A percentile compares a stretch with the other conserved stretches of the same genome.
phyloP scores from a whole-genome alignment of 768 basidiomycete genomes.

The Leccinum uliginosum region DNA sequence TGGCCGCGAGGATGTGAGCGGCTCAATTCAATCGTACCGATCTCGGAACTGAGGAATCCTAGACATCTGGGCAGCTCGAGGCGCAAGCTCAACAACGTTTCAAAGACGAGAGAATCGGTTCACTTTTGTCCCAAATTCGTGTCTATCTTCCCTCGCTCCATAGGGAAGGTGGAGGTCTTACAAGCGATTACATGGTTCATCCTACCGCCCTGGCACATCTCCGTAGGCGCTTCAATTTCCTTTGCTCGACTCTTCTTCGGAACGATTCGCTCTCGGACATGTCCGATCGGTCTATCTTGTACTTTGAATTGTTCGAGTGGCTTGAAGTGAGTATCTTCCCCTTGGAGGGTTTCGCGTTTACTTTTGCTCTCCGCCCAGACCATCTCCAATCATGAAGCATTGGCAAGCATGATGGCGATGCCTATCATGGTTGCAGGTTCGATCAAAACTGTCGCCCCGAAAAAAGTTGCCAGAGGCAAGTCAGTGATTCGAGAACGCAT shows the following conservation, averaged over 20 bases:
- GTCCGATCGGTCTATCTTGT: constrained; percentile 81
- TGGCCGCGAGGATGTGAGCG: constrained; percentile 77
- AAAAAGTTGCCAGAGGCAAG: constrained; percentile 42
- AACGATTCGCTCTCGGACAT: constrained; percentile 94
- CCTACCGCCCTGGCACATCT: constrained; percentile 91
- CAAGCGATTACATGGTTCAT: constrained; percentile 90
- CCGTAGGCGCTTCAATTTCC: constrained; percentile 83
- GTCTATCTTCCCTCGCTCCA: constrained; percentile 79
- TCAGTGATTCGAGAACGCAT: constrained; percentile 70
- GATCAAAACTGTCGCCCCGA: constrained; percentile 58
- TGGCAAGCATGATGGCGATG: constrained; percentile 97
- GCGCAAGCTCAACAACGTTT: constrained; percentile 67
- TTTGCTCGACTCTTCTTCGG: constrained; percentile 79
- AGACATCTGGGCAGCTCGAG: constrained; percentile 80
- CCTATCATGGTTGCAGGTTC: constrained; percentile 86
- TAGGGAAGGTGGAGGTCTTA: constrained; percentile 67
- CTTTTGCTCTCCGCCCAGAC: constrained; percentile 46
- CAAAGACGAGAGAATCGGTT: constrained; percentile 72
- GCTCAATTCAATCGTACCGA: neutral
- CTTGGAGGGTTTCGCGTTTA: neutral
- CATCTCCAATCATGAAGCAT: constrained; percentile 87
- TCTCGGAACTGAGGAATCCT: constrained; percentile 4
- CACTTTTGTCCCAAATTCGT: constrained; percentile 67
- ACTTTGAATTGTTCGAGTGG: constrained; percentile 90
- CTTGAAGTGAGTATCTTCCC: constrained; percentile 57